Conservation (phyloP, 192 early-diverging fungal species). For the Tieghemiomyces parasiticus region DNA sequence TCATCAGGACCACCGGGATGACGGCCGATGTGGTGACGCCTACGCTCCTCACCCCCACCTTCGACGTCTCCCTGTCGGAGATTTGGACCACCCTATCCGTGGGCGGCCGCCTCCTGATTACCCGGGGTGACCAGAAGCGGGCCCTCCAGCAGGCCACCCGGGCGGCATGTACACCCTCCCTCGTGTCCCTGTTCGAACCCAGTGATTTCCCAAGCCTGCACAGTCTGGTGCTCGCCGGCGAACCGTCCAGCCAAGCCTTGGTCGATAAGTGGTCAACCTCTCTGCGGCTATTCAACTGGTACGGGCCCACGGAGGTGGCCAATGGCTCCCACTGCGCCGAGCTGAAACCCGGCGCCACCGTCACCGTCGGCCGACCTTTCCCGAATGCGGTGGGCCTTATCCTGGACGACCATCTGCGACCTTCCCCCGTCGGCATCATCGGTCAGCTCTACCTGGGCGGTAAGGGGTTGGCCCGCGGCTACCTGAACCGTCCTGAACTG, state of each 20-base stretch:
- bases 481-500: constrained; percentile 19
- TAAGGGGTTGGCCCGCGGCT: constrained; percentile 18
- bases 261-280: background rate
- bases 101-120: background rate
- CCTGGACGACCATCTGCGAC: constrained; percentile 12
- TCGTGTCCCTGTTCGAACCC: background rate
- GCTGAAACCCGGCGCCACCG: background rate
- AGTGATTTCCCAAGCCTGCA: background rate
- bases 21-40: background rate
- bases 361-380: constrained; percentile 15
- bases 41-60: background rate
- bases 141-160: background rate
- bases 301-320: background rate
- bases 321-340: background rate
- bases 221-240: background rate
- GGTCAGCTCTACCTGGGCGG: constrained; percentile 21
- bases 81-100: background rate
- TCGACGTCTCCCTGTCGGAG: background rate
- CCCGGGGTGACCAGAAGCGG: background rate
- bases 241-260: background rate
- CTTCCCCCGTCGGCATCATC: constrained; percentile 15
- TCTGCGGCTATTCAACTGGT: background rate
- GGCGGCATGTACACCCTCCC: background rate
- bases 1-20: background rate
- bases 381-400: constrained; percentile 14